Evolutionary conservation across 768 basidiomycete species (phyloP).

Genomic region (Tulasnella sp.): DNA sequence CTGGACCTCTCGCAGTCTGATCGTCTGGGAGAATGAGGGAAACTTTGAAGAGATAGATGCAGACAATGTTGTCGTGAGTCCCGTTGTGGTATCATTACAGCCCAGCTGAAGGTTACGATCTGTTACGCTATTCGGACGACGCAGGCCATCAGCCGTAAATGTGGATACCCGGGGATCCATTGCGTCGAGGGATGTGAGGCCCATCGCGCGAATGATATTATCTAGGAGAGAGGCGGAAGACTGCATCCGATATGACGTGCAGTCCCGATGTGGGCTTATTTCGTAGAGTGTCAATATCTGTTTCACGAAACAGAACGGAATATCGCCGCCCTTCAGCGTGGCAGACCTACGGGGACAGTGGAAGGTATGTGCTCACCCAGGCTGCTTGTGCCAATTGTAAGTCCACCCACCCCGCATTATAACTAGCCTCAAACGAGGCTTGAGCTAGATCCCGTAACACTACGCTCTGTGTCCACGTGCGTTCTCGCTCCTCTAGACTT

Average conservation of each 20-base stretch:
- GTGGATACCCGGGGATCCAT: slow-evolving; percentile 4
- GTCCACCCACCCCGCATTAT: slow-evolving; percentile 16
- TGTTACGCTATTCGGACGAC: not conserved
- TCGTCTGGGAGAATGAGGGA: too few species aligned
- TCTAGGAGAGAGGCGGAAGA: not conserved
- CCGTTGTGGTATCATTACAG: not conserved
- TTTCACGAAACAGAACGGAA: not conserved
- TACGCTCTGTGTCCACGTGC: not conserved
- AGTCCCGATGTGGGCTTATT: slow-evolving; percentile 12
- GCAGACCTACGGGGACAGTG: too few species aligned
- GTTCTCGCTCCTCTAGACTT: too few species aligned
- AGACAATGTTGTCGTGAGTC: not conserved
- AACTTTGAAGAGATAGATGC: not conserved
- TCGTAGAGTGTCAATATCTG: slow-evolving; percentile 14
- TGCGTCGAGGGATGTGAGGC: slow-evolving; percentile 13
- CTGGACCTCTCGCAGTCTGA: too few species aligned
- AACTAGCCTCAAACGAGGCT: slow-evolving; percentile 12
- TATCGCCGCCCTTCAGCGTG: not conserved
- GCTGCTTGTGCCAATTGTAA: slow-evolving; percentile 15
- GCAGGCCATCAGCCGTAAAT: not conserved
- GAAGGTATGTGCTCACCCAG: not conserved
- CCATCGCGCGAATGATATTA: slow-evolving; percentile 8
- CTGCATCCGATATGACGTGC: not conserved
- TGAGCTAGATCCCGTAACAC: slow-evolving; percentile 15
- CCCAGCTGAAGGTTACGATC: not conserved